phyloP scores from a whole-genome alignment of 2,329 filamentous ascomycete genomes.

The Dichotomopilus funicola region DNA sequence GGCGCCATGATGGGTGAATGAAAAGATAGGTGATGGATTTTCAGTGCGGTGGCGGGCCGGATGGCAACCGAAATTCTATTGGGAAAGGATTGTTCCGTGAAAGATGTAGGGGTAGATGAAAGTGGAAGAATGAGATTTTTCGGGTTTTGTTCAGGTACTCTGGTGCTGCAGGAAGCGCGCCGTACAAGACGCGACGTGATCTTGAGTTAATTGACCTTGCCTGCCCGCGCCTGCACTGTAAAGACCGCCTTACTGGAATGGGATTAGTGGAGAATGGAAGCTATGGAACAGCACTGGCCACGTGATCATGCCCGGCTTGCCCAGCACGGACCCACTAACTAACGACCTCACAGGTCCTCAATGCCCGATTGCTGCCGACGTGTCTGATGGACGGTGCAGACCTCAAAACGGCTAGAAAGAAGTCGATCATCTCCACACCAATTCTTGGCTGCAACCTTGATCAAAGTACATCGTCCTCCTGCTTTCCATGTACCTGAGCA shows the following conservation, averaged over 20 bases:
- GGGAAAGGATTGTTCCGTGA: neutral
- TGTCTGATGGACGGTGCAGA: too few species aligned
- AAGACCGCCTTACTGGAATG: neutral
- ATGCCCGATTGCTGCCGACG: too few species aligned
- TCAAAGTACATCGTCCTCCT: too few species aligned
- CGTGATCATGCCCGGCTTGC: neutral
- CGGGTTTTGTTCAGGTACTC: too few species aligned
- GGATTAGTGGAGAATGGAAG: neutral
- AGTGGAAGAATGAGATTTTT: neutral
- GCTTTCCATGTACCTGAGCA: too few species aligned
- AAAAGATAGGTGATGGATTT: neutral
- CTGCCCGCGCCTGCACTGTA: neutral
- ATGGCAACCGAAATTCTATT: neutral
- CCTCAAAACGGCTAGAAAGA: too few species aligned
- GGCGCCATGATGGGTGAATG: conserved; percentile 36
- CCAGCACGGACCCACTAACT: too few species aligned
- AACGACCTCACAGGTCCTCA: too few species aligned
- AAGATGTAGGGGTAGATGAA: neutral
- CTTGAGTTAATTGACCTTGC: conserved; percentile 9
- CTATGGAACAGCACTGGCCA: neutral
- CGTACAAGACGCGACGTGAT: conserved; percentile 12
- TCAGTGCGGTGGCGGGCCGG: neutral
- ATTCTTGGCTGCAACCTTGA: too few species aligned
- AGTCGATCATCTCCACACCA: too few species aligned
- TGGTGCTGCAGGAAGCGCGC: neutral